These are phyloP conservation scores for Clarireedia sp. DNA, from an alignment of 2,329 filamentous ascomycete genomes.

Conservation along the genomic window DNA sequence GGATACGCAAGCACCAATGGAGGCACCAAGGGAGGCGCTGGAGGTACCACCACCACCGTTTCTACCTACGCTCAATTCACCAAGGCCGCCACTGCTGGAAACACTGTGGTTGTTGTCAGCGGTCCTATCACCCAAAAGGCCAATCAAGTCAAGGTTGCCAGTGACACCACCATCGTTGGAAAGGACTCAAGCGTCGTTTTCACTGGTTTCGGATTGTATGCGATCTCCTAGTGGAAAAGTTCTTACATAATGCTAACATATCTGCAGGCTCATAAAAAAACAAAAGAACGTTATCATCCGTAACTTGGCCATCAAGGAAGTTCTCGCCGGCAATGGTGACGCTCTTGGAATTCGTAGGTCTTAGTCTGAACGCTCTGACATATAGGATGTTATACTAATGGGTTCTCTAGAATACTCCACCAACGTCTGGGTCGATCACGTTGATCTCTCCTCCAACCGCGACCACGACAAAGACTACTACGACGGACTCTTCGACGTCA, in stretches of 20 bases:
- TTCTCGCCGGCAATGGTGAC: slow-evolving; percentile 39
- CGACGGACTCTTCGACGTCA: slow-evolving; percentile 38
- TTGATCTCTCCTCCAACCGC: slow-evolving; percentile 28
- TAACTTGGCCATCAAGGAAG: slow-evolving; percentile 46
- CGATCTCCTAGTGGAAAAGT: not conserved
- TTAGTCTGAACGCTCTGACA: not conserved
- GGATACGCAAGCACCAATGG: slow-evolving; percentile 41
- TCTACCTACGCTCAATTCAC: slow-evolving; percentile 35
- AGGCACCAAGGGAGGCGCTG: slow-evolving; percentile 38
- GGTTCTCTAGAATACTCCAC: not conserved
- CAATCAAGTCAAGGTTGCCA: slow-evolving; percentile 1
- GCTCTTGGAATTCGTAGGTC: slow-evolving; percentile 40
- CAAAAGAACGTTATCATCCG: slow-evolving; percentile 47
- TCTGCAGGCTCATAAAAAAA: slow-evolving; percentile 9
- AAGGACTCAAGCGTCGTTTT: not conserved
- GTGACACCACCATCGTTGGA: slow-evolving; percentile 6
- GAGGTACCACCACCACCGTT: slow-evolving; percentile 37
- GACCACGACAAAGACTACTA: slow-evolving; percentile 35
- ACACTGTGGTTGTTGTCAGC: not conserved
- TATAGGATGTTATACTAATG: not conserved
- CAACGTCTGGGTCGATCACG: slow-evolving; percentile 8
- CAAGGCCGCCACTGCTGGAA: slow-evolving; percentile 3
- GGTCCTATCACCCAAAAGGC: slow-evolving; percentile 1
- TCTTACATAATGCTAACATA: not conserved
- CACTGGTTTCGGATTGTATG: slow-evolving; percentile 6